Conservation (phyloP, 768 basidiomycete genomes). For the Xerocomellus amylosporus region DNA sequence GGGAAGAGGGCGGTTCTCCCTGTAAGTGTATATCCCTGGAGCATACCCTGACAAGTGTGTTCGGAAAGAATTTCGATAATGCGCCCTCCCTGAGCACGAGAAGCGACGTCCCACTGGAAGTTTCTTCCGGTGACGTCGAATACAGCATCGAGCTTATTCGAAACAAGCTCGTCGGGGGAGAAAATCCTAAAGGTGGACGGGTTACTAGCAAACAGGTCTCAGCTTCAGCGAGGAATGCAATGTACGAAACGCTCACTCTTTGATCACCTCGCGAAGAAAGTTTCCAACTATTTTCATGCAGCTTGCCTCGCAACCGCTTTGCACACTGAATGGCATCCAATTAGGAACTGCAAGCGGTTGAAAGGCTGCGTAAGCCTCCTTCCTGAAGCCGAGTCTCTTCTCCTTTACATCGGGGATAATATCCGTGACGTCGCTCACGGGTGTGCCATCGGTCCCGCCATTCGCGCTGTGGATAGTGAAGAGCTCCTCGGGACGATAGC, state of each 20-base stretch:
- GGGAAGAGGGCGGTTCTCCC: slow-evolving; percentile 86
- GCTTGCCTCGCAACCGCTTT: slow-evolving; percentile 60
- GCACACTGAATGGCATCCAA: slow-evolving; percentile 55
- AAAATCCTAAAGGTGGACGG: slow-evolving; percentile 82
- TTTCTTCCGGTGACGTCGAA: slow-evolving; percentile 66
- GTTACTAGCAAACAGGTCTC: slow-evolving; percentile 46
- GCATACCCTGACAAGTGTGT: slow-evolving; percentile 86
- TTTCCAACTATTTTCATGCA: slow-evolving; percentile 73
- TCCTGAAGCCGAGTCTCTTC: slow-evolving; percentile 67
- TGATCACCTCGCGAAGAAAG: slow-evolving; percentile 55
- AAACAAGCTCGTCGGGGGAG: slow-evolving; percentile 84
- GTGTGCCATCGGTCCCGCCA: slow-evolving; percentile 41
- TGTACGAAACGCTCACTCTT: slow-evolving; percentile 38
- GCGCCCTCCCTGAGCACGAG: slow-evolving; percentile 70
- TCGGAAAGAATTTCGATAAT: slow-evolving; percentile 88
- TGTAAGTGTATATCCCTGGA: slow-evolving; percentile 91
- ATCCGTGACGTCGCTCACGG: slow-evolving; percentile 53
- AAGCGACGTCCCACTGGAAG: slow-evolving; percentile 80
- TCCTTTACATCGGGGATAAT: slow-evolving; percentile 54
- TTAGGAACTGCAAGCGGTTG: slow-evolving; percentile 59
- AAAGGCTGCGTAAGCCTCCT: slow-evolving; percentile 65
- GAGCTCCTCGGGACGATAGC: slow-evolving; percentile 67
- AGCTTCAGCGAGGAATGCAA: background rate
- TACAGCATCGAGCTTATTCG: slow-evolving; percentile 84
- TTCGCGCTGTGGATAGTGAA: slow-evolving; percentile 39